Conservation (phyloP, 345 rosid genomes). For the Eucalyptus leucophloia region DNA sequence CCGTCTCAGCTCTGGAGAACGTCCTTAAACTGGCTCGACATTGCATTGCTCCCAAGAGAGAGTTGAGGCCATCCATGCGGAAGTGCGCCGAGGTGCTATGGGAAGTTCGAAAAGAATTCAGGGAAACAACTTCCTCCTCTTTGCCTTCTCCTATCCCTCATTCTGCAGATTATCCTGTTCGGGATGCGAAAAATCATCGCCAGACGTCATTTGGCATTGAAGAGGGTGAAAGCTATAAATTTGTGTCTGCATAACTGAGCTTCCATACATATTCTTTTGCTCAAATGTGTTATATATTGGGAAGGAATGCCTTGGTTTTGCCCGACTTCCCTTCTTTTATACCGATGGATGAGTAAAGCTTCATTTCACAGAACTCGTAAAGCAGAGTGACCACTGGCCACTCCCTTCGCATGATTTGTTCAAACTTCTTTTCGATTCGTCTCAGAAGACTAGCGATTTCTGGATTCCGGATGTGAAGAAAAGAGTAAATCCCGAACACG, state of each 20-base stretch:
- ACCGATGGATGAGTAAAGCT: neutral
- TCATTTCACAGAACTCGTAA: neutral
- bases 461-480: neutral
- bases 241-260: constrained; percentile 23
- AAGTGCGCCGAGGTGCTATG: constrained; percentile 60
- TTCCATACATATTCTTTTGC: neutral
- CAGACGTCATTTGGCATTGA: constrained; percentile 26
- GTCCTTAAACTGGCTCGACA: constrained; percentile 53
- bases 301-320: neutral
- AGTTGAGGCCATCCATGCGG: constrained; percentile 71
- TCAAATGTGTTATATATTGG: neutral
- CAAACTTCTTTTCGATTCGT: neutral
- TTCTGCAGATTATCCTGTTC: constrained; percentile 27
- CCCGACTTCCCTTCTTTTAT: neutral
- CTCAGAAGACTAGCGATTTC: neutral
- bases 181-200: constrained; percentile 15
- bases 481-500: neutral
- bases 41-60: constrained; percentile 46
- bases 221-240: constrained; percentile 20
- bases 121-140: constrained; percentile 19
- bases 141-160: constrained; percentile 25
- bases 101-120: constrained; percentile 52
- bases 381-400: neutral
- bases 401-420: neutral
- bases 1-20: constrained; percentile 39